Evolutionary conservation across 129 eudicot species (phyloP).

Genomic region (carrot (Daucus carota)): DNA sequence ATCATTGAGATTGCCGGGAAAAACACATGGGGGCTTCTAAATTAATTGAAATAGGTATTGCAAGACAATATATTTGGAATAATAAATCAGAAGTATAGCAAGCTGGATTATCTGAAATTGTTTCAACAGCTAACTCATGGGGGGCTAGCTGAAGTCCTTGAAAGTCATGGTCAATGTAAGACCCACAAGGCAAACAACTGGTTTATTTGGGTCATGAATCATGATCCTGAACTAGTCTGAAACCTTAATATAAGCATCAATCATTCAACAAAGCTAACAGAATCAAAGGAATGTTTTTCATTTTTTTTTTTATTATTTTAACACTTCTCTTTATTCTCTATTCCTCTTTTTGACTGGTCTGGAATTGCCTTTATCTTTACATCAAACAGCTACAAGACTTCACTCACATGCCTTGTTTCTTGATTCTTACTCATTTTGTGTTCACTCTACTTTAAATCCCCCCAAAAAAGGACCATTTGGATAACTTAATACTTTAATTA

Average conservation of each 20-base stretch:
- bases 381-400: background rate
- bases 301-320: background rate
- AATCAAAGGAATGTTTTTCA: background rate
- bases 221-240: background rate
- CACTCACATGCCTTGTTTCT: background rate
- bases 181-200: background rate
- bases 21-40: background rate
- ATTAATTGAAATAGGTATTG: too few relatives aligned
- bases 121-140: too few relatives aligned
- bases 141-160: background rate
- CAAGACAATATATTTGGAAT: too few relatives aligned
- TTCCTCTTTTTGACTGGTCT: constrained; percentile 3
- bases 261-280: background rate
- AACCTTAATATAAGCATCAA: constrained; percentile 4
- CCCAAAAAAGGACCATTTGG: constrained; percentile 14
- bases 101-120: too few relatives aligned
- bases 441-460: constrained; percentile 16
- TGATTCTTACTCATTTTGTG: background rate
- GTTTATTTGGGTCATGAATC: background rate
- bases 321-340: background rate
- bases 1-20: background rate
- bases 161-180: background rate
- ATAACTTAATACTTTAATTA: constrained; percentile 17
- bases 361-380: constrained; percentile 2
- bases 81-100: too few relatives aligned